Conservation (phyloP, 2,329 filamentous ascomycete species). For the Cordyceps farinosa region DNA sequence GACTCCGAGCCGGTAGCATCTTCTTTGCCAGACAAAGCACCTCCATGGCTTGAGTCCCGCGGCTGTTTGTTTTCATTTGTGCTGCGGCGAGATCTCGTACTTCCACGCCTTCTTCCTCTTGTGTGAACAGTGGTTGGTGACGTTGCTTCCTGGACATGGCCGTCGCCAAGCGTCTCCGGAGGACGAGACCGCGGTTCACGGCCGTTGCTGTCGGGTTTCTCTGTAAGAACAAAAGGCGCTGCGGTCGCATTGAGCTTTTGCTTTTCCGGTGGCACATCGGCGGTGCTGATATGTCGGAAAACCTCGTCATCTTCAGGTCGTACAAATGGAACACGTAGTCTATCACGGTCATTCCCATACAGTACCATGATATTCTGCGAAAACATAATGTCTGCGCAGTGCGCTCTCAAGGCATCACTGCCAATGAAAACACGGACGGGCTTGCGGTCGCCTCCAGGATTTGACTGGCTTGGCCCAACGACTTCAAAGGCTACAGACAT, state of each 20-base stretch:
- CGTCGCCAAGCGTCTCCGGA: conserved; percentile 23
- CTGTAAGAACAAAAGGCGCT: conserved; percentile 39
- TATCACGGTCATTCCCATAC: conserved; percentile 81
- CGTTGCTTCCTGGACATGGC: conserved; percentile 26
- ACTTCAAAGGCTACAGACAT: conserved; percentile 77
- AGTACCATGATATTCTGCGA: conserved; percentile 87
- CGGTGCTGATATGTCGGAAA: conserved; percentile 74
- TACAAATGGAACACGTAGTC: conserved; percentile 86
- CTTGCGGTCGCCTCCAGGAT: conserved; percentile 41
- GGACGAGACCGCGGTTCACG: conserved; percentile 21
- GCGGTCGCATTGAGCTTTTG: conserved; percentile 56
- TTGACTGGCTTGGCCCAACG: conserved; percentile 42
- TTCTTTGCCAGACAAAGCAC: conserved; percentile 27
- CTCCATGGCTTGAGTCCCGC: conserved; percentile 22
- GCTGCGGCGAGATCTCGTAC: conserved; percentile 30
- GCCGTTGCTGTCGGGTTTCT: conserved; percentile 26
- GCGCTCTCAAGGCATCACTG: conserved; percentile 78
- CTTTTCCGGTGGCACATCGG: conserved; percentile 51
- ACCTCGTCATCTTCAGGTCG: conserved; percentile 80
- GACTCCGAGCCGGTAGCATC: conserved; percentile 28
- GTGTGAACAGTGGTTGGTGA: conserved; percentile 39
- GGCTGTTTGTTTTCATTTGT: conserved; percentile 15
- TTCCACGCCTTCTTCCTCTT: conserved; percentile 44
- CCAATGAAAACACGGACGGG: conserved; percentile 83
- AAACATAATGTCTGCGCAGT: conserved; percentile 87